Base-by-base conservation (phyloP, 495 filamentous ascomycete genomes). In the Aspergillus campestris region DNA sequence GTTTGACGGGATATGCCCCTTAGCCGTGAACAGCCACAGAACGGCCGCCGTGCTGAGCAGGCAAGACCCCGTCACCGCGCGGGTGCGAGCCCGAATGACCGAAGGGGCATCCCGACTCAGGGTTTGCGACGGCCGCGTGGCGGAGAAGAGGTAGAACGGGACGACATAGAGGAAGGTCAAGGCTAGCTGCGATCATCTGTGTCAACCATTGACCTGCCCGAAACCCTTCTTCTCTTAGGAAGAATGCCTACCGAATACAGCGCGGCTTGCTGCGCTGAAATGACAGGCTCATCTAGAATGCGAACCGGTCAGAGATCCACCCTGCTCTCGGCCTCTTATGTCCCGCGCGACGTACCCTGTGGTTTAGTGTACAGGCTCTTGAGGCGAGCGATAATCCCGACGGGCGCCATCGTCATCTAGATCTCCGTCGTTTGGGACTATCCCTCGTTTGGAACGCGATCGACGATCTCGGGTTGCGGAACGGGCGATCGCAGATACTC, bases 81-180 rank as follows among this genome's bases (percentile, higher is more conserved):
- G 74, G 58, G 94, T 84, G 53, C 92, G 82, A 48, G 86, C 83
- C 40, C 83, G 85, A 65, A 98, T 95, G 13, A 94, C 90, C 7
- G 83, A 84, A 13, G 92, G 89, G 14, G 86, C 80, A 77, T 97
- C 91, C 45, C 92, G 82, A 42, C 86, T 84, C 13, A 95, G 78
- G 41, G 74, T 79, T n/a, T 79, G 76, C 1, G 87, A 89, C 3
- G 90, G 89, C 13, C 89, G 83, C 6, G 89, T 92, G 28, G 77
- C 71, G 6, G 78, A 54, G 15, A 82, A 92, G 50, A 91, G 67
- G 67, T 97, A 97, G 73, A 98, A 87, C 30, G 92, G 89, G 30
- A 86, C 66, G 64, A 97, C 87, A 70, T 96, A 98, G 69, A 84
- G 61, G 47, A 87, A 57, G 5, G 89, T 94, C 61, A 91, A 87